Base-by-base conservation (phyloP, 176 grass and related monocot genomes). In the Cenchrus americanus region DNA sequence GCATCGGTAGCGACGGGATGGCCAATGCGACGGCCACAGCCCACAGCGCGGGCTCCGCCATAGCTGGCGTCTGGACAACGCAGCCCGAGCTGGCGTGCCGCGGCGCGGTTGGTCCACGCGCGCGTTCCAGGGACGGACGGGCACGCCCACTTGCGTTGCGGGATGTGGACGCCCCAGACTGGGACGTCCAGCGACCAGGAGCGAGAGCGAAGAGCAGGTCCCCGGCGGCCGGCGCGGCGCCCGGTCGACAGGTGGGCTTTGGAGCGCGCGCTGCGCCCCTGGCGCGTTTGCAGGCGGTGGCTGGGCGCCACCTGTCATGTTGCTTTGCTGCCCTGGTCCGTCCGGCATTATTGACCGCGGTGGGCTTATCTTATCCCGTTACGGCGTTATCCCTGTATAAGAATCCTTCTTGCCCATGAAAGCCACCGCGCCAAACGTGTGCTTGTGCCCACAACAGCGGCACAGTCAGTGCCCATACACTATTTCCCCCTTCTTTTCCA, bases 321-420 rank as follows among this genome's bases (percentile, higher is more conserved):
- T 9, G 30, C 30, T 66, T 66, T 7, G 27, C 2, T 65, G 0
- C 5, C 62, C 13, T 0, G 2, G 26, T 7, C 27, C 24, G 68
- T 7, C 44, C 14, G 14, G 17, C 50, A 75, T 75, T 55, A 55
- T 73, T 54, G 71, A 74, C 71, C 4, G 13, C 13, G 2, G 23
- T 32, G 71, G 71, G 8, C 8, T 18, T 74, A 74, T 54, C 70
- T 27, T 71, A 71, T 71, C 68, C 21, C n/a, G 68, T 52, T n/a
- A n/a, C n/a, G n/a, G n/a, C n/a, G n/a, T n/a, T 26, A 71, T 51
- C 11, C 69, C n/a, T 17, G 18, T 24, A 24, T 47, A n/a, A 8
- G n/a, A 71, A 51, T 14, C 44, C 44, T 44, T 6, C n/a, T 71
- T 4, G 69, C 44, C 41, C 69, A 71, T 49, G 0, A 46, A 26